Evolutionary conservation across 1,284 basidiomycete species (phyloP).

Genomic region (Melampsora larici-populina): DNA sequence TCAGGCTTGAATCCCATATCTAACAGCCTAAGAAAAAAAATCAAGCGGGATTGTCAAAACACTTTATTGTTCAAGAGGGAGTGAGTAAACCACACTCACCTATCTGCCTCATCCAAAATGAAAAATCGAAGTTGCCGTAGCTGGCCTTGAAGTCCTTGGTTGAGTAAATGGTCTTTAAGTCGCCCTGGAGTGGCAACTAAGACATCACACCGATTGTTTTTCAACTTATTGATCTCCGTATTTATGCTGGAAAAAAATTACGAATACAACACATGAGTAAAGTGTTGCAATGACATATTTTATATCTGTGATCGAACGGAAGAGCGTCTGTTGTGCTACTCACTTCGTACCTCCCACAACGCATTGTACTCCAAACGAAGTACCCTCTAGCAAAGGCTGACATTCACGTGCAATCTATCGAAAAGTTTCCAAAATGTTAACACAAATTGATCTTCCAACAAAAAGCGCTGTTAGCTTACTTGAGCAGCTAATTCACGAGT

Average conservation of each 20-base stretch:
- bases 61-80: conserved; percentile 55
- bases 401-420: conserved; percentile 1
- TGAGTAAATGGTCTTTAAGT: conserved; percentile 57
- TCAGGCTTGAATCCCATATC: conserved; percentile 51
- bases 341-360: conserved; percentile 57
- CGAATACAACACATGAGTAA: not conserved
- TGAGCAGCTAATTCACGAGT: conserved; percentile 59
- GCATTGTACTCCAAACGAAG: conserved; percentile 51
- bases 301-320: not conserved
- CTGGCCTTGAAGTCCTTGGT: conserved; percentile 51
- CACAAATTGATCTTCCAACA: not conserved
- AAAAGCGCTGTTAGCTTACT: conserved; percentile 44
- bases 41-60: conserved; percentile 52
- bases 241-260: conserved; percentile 45
- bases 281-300: not conserved
- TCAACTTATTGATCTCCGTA: conserved; percentile 54
- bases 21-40: conserved; percentile 40
- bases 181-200: conserved; percentile 59
- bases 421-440: not conserved
- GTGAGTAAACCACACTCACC: too few relatives aligned
- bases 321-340: not conserved
- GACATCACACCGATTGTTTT: conserved; percentile 54
- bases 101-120: conserved; percentile 58
- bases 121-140: conserved; percentile 53
- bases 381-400: conserved; percentile 2